These are phyloP conservation scores for Nemophila menziesii DNA, from an alignment of 257 asterid genomes.

Conservation along the genomic window DNA sequence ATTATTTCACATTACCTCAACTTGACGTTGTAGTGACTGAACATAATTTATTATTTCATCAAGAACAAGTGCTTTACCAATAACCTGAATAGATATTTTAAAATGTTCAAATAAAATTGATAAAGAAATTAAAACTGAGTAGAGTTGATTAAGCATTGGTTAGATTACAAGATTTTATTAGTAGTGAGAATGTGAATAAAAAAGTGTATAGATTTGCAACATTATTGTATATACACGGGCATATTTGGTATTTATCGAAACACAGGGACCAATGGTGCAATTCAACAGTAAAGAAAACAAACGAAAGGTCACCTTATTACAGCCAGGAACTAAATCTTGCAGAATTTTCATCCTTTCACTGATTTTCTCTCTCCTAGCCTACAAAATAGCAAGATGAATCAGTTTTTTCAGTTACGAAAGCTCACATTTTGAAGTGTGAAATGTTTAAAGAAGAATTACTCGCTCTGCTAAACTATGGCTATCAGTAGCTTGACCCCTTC, in stretches of 20 bases:
- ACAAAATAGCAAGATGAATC: conserved; percentile 11
- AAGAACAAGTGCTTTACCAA: conserved; percentile 85
- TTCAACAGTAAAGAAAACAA: background rate
- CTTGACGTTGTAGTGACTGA: conserved; percentile 85
- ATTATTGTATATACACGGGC: no score
- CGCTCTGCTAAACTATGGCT: conserved; percentile 95
- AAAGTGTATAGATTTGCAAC: background rate
- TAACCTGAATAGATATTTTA: conserved; percentile 35
- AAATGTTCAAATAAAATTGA: conserved; percentile 7
- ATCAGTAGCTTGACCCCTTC: conserved; percentile 97
- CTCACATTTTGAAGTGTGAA: background rate
- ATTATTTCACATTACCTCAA: conserved; percentile 39
- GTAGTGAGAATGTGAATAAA: background rate
- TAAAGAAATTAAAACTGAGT: conserved; percentile 4
- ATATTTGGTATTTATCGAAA: no score
- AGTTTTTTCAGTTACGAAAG: conserved; percentile 6
- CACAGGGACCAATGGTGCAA: no score
- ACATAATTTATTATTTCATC: conserved; percentile 86
- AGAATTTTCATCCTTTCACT: conserved; percentile 93
- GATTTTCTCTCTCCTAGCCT: conserved; percentile 93
- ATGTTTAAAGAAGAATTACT: conserved; percentile 21
- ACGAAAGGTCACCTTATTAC: conserved; percentile 53
- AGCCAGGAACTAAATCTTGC: conserved; percentile 93
- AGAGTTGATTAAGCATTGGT: background rate
- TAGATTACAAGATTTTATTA: background rate